Conservation (phyloP, 2,329 filamentous ascomycete species). For the Fusarium sp. region DNA sequence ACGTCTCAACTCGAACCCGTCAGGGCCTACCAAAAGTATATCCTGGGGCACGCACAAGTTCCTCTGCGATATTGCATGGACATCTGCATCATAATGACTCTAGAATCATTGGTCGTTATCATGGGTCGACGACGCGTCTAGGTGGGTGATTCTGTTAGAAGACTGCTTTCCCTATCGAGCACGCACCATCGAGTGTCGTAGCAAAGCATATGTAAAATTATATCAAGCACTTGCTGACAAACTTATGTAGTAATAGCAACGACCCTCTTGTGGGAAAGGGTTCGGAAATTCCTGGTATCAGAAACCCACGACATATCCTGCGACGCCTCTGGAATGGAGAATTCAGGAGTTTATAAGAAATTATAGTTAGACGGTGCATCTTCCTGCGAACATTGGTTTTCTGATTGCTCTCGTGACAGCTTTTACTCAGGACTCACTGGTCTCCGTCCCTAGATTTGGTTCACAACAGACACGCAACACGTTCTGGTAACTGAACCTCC, state of each 20-base stretch:
- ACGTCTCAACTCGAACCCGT: neutral
- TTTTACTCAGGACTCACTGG: too few relatives aligned
- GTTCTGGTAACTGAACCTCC: too few relatives aligned
- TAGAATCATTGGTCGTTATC: neutral
- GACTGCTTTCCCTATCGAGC: neutral
- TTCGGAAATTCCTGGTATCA: neutral
- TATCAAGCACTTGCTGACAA: neutral
- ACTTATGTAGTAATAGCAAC: neutral
- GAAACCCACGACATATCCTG: neutral
- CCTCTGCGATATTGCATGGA: neutral
- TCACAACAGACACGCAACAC: too few relatives aligned
- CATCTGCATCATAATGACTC: neutral
- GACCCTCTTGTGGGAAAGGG: neutral
- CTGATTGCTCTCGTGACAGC: neutral
- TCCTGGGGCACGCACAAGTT: neutral
- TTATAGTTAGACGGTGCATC: neutral
- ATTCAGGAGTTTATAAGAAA: neutral
- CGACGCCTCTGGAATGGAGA: neutral
- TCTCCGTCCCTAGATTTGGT: too few relatives aligned
- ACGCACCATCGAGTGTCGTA: neutral
- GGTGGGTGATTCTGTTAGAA: neutral
- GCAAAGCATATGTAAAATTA: neutral
- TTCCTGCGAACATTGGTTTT: neutral
- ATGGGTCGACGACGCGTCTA: too few relatives aligned
- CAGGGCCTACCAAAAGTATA: neutral